Evolutionary conservation across 345 rosid species (phyloP).

Genomic region (Dipteronia sinensis): DNA sequence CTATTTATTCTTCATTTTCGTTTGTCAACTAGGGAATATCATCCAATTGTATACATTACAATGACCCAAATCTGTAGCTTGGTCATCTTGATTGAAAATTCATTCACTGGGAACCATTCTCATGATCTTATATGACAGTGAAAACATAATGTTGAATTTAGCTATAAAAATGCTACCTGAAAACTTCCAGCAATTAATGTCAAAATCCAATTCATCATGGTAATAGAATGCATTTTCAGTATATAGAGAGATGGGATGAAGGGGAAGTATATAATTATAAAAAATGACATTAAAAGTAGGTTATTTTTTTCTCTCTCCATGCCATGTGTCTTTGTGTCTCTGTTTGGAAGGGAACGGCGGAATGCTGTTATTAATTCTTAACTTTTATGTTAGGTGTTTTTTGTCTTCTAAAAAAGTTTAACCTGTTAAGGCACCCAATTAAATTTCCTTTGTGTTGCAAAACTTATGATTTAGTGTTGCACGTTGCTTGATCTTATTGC

Average conservation of each 20-base stretch:
- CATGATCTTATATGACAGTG: neutral
- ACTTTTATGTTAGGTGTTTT: neutral
- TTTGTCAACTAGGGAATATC: neutral
- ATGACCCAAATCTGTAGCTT: neutral
- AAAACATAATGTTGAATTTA: neutral
- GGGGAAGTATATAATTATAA: neutral
- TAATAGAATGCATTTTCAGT: neutral
- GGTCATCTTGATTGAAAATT: neutral
- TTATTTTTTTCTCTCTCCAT: neutral
- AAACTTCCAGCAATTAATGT: neutral
- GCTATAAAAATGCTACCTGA: neutral
- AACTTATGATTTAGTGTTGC: neutral
- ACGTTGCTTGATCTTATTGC: neutral
- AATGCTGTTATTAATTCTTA: neutral
- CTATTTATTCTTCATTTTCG: neutral
- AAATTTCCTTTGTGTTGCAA: neutral
- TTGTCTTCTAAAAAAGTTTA: neutral
- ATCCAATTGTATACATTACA: neutral
- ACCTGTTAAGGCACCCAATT: neutral
- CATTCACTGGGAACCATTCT: neutral
- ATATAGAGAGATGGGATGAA: neutral
- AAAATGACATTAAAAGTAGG: no score
- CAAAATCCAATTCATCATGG: neutral
- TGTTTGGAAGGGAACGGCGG: neutral
- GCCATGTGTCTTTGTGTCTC: neutral